Base-by-base conservation (phyloP, 2,329 filamentous ascomycete species). In the Fusarium concolor region DNA sequence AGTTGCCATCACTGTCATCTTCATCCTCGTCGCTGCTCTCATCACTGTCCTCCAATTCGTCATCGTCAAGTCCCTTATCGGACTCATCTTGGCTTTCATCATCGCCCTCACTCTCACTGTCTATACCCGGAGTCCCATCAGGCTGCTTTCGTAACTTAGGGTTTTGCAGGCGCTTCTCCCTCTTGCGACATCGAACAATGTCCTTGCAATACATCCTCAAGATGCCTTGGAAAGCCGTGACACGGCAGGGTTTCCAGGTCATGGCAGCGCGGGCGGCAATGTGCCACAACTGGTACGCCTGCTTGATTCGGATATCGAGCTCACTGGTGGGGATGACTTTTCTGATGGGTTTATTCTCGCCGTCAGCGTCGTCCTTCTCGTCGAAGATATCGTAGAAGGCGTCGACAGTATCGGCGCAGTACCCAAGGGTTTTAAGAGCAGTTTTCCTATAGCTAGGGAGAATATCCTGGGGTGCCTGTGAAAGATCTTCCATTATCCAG, bases 211-310 rank as follows among this genome's bases (percentile, higher is more conserved):
- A 70, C 29, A 26, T 35, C 10, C 26, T 17, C 11, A 71, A 33
- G 37, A 66, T 49, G 18, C 39, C 38, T 4, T 59, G 46, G 11
- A 53, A 12, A 6, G 52, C 33, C 3, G 38, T 47, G 1, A 39
- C 22, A 1, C 50, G 60, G 11, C 46, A 49, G 5, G 45, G 43
- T 24, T 73, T 62, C 70, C 70, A 72, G 12, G 12, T 47, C 35
- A 39, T 44, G 26, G 63, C 65, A 9, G 68, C 68, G 5, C 63
- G 59, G 4, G 50, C 56, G 6, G 68, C 51, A 12, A 72, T 41
- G 38, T 71, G 68, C 62, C 68, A 63, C 14, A 72, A 44, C 28
- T 73, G 57, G 4, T 50, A 43, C 1, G 68, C 47, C 28, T 73
- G 70, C 11, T 52, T 31, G 8, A 26, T 46, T 28, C 55, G 50